phyloP scores from a whole-genome alignment of 2,329 filamentous ascomycete species.

The Triangularia verruculosa region DNA sequence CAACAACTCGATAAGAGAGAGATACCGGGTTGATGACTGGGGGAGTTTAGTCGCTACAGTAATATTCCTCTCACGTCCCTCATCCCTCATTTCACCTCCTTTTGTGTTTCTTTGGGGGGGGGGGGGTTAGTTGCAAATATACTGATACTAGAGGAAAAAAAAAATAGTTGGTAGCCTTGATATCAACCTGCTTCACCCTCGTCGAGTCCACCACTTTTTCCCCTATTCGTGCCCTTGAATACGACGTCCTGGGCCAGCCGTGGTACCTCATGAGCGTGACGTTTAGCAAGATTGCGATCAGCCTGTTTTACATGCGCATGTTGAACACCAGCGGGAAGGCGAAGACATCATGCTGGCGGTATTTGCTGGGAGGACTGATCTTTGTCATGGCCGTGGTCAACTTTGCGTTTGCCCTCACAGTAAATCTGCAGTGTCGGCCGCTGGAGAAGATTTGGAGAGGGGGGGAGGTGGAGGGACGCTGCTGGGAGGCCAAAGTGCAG shows the following conservation, averaged over 20 bases:
- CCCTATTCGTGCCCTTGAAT: conserved; percentile 32
- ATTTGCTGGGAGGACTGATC: conserved; percentile 32
- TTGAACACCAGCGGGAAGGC: conserved; percentile 23
- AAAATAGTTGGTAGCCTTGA: conserved; percentile 33
- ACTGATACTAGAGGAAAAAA: no score
- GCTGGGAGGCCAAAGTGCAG: conserved; percentile 34
- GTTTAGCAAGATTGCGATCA: conserved; percentile 38
- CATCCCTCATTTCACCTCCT: neutral
- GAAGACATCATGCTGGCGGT: conserved; percentile 33
- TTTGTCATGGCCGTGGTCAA: conserved; percentile 35
- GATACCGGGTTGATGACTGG: conserved; percentile 38
- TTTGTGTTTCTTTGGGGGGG: no score
- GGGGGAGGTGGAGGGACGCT: conserved; percentile 28
- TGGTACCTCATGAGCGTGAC: conserved; percentile 37
- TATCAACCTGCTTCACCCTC: conserved; percentile 36
- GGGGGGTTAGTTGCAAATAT: no score
- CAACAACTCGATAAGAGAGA: no score
- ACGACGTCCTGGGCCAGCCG: conserved; percentile 36
- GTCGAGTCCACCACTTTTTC: conserved; percentile 31
- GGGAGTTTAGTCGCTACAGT: conserved; percentile 35
- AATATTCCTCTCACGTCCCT: no score
- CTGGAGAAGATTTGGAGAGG: conserved; percentile 38
- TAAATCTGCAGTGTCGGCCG: conserved; percentile 38
- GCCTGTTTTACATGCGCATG: conserved; percentile 35
- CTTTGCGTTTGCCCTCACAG: conserved; percentile 33